These are phyloP conservation scores for Talaromyces sp. DNA, from an alignment of 2,329 filamentous ascomycete genomes.

Conservation along the genomic window DNA sequence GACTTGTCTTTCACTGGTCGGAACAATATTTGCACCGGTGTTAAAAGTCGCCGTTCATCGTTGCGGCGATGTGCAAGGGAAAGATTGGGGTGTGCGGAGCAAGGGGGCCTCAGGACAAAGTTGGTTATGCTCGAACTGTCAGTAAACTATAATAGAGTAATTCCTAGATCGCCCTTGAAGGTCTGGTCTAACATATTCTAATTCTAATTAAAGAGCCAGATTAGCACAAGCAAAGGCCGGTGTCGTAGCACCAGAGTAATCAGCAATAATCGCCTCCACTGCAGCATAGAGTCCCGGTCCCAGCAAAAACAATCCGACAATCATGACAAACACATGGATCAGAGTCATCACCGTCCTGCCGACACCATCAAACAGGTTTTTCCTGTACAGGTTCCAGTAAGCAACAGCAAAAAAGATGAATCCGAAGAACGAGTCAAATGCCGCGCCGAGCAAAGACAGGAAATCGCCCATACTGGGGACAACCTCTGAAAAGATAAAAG, in stretches of 20 bases:
- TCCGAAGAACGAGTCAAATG: slow-evolving; percentile 48
- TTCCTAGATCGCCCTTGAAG: background rate
- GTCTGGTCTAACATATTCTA: background rate
- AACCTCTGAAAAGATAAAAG: slow-evolving; percentile 46
- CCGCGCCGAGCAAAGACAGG: slow-evolving; percentile 44
- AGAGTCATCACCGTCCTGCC: slow-evolving; percentile 40
- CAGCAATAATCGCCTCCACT: slow-evolving; percentile 48
- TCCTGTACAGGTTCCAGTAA: slow-evolving; percentile 44
- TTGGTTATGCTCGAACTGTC: background rate
- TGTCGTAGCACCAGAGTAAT: slow-evolving; percentile 42
- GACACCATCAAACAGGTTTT: slow-evolving; percentile 34
- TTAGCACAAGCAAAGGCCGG: slow-evolving; percentile 50
- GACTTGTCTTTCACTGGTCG: background rate
- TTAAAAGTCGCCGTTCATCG: too few relatives aligned
- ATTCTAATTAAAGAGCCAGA: slow-evolving; percentile 37
- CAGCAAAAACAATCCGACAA: slow-evolving; percentile 45
- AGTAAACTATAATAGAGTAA: background rate
- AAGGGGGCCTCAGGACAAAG: too few relatives aligned
- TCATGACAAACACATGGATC: slow-evolving; percentile 44
- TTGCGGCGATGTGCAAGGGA: too few relatives aligned
- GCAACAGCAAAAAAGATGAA: slow-evolving; percentile 50
- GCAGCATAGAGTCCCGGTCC: slow-evolving; percentile 51
- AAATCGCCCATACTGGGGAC: slow-evolving; percentile 50
- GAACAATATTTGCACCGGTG: too few relatives aligned
- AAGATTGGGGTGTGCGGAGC: too few relatives aligned